A percentile compares a stretch with the other conserved stretches of the same genome.
These are phyloP conservation scores for Phialophora verrucosa DNA, from an alignment of 2,329 filamentous ascomycete genomes.

Conservation along the genomic window DNA sequence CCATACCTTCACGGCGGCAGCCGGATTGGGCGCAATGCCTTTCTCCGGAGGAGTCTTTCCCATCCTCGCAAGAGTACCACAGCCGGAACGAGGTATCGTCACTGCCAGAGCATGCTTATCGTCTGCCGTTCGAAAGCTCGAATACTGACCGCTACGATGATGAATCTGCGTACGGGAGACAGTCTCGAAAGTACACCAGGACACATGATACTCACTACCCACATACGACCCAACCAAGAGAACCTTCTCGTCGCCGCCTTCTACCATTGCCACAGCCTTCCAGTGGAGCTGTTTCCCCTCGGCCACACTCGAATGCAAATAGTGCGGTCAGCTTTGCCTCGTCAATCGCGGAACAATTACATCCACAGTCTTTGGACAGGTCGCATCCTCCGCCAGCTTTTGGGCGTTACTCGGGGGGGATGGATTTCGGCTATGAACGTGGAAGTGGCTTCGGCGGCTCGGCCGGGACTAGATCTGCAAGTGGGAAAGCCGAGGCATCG, in stretches of 20 bases:
- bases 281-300: conserved; percentile 6
- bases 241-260: not conserved
- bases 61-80: conserved; percentile 17
- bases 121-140: not conserved
- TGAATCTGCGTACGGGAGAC: conserved; percentile 16
- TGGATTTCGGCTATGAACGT: conserved; percentile 45
- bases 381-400: conserved; percentile 27
- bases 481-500: conserved; percentile 23
- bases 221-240: conserved; percentile 3
- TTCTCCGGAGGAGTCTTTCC: conserved; percentile 10
- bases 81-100: not conserved
- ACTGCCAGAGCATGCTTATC: not conserved
- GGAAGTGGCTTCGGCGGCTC: conserved; percentile 46
- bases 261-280: not conserved
- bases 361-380: conserved; percentile 22
- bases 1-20: conserved; percentile 27
- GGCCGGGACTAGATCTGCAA: conserved; percentile 43
- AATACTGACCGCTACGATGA: not conserved
- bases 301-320: conserved; percentile 18
- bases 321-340: conserved; percentile 26
- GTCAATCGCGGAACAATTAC: conserved; percentile 29
- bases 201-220: conserved; percentile 11
- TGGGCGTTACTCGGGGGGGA: conserved; percentile 47
- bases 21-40: conserved; percentile 3
- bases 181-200: conserved; percentile 7